These are phyloP conservation scores for Diaporthe capsici DNA, from an alignment of 2,329 filamentous ascomycete genomes.

Conservation along the genomic window DNA sequence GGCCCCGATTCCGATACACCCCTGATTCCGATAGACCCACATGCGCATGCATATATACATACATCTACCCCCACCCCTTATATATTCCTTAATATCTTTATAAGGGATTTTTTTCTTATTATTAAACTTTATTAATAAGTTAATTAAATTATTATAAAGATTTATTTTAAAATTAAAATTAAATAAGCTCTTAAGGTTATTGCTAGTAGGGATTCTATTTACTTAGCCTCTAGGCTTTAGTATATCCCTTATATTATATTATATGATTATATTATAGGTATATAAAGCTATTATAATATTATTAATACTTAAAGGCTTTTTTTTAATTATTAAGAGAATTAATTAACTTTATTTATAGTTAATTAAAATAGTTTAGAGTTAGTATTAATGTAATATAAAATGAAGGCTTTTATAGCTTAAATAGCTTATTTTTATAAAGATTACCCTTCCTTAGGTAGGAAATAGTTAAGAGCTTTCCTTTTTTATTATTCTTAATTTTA, in stretches of 20 bases:
- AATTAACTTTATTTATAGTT: neutral
- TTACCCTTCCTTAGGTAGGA: fast-evolving
- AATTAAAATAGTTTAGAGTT: neutral
- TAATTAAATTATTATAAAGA: too few relatives aligned
- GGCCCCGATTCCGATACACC: too few relatives aligned
- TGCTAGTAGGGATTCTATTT: fast-evolving
- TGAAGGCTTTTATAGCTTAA: neutral
- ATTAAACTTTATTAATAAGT: neutral
- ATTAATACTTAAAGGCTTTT: neutral
- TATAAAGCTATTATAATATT: too few relatives aligned
- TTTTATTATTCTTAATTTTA: too few relatives aligned
- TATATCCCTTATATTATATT: too few relatives aligned
- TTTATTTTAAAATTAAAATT: neutral
- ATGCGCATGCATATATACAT: too few relatives aligned
- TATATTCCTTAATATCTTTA: neutral
- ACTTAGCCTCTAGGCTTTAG: too few relatives aligned
- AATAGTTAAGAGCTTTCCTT: too few relatives aligned
- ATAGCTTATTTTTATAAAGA: neutral
- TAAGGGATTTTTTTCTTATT: neutral
- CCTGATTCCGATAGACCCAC: too few relatives aligned
- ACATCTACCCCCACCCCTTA: too few relatives aligned
- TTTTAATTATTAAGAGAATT: neutral
- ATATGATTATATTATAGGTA: too few relatives aligned
- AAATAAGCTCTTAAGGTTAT: neutral
- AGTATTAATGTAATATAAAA: neutral